Percentiles rank a stretch among this genome's conserved stretches.
Conservation (phyloP, 148 eudicot genomes). For the Pouteria glomerata region DNA sequence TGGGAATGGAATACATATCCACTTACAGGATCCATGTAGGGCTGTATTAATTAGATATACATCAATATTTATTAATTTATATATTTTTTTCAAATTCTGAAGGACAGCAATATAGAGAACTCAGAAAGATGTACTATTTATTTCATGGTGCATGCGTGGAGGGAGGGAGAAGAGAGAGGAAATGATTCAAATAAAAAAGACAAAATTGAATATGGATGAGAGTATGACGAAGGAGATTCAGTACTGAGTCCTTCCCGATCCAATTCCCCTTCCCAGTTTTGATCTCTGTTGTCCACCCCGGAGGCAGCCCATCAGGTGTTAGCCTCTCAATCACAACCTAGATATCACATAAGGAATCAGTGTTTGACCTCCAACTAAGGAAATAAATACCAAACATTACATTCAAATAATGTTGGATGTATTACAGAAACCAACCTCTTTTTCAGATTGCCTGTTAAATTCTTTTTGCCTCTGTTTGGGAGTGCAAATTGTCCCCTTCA, state of each 20-base stretch:
- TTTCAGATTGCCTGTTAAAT: constrained; percentile 17
- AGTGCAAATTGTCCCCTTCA: not conserved
- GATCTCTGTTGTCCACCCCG: constrained; percentile 67
- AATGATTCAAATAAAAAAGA: too few species aligned
- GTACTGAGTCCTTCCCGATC: constrained; percentile 50
- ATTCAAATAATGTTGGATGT: constrained; percentile 1
- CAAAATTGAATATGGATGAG: not conserved
- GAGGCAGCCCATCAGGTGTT: constrained; percentile 47
- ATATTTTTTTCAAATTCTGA: not conserved
- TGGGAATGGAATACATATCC: constrained; percentile 66
- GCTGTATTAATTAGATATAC: constrained; percentile 25
- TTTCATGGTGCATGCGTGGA: too few species aligned
- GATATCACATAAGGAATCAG: constrained; percentile 9
- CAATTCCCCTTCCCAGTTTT: constrained; percentile 28
- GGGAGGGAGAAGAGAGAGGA: not conserved
- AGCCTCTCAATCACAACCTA: constrained; percentile 40
- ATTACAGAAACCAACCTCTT: constrained; percentile 29
- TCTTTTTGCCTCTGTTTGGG: constrained; percentile 21
- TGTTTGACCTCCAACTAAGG: not conserved
- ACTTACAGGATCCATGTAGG: constrained; percentile 37
- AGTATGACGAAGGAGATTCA: not conserved
- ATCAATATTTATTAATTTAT: not conserved
- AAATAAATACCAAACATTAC: not conserved
- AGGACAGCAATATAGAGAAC: not conserved
- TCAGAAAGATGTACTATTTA: not conserved